These are phyloP conservation scores for Venturiaceae sp. DNA, from an alignment of 2,329 filamentous ascomycete genomes.

Conservation along the genomic window DNA sequence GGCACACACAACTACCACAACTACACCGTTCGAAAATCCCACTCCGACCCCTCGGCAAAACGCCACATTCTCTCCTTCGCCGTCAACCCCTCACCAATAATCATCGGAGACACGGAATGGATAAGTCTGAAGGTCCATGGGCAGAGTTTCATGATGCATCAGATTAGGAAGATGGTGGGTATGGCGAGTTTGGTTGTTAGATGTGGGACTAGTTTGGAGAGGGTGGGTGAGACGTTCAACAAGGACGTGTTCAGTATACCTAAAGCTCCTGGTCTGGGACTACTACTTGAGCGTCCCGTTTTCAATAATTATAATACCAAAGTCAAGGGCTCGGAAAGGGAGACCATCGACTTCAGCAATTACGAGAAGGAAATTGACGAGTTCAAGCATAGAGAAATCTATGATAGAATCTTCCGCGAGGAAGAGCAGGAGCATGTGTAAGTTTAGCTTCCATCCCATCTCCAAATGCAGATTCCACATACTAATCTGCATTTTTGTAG, in stretches of 20 bases:
- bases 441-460: constrained; percentile 29
- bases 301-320: constrained; percentile 83
- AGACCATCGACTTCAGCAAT: constrained; percentile 67
- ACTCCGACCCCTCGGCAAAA: constrained; percentile 73
- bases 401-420: constrained; percentile 80
- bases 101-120: constrained; percentile 91
- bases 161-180: constrained; percentile 98
- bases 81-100: constrained; percentile 46
- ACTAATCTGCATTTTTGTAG: constrained; percentile 13
- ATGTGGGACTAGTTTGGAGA: constrained; percentile 63
- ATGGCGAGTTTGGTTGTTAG: constrained; percentile 80
- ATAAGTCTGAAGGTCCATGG: constrained; percentile 91
- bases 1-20: constrained; percentile 95
- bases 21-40: constrained; percentile 86
- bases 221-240: constrained; percentile 67
- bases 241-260: constrained; percentile 68
- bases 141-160: constrained; percentile 99
- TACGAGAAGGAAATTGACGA: constrained; percentile 70
- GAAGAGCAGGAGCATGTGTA: constrained; percentile 82
- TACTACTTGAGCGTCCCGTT: constrained; percentile 82
- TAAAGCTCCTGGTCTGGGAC: constrained; percentile 81
- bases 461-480: background rate
- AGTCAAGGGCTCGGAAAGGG: constrained; percentile 53
- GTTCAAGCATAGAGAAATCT: constrained; percentile 90
- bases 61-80: constrained; percentile 89